A percentile compares a stretch with the other conserved stretches of the same genome.
Evolutionary conservation across 1,284 basidiomycete species (phyloP).

Genomic region (Mixia osmundae): DNA sequence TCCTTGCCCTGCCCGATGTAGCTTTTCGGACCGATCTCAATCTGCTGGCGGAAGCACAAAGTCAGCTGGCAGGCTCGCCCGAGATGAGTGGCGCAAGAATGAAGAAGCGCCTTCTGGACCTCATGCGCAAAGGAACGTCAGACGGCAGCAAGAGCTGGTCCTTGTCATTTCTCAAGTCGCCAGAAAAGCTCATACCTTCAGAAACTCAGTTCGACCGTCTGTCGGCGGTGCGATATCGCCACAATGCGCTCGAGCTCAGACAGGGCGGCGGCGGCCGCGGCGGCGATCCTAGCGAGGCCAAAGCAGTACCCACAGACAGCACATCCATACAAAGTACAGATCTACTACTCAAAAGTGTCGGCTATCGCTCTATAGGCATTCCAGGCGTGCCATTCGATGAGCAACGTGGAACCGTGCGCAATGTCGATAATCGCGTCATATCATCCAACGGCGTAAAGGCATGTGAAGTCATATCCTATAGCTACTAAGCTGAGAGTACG

Average conservation of each 20-base stretch:
- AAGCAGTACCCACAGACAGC: slow-evolving; percentile 28
- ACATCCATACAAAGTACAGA: slow-evolving; percentile 36
- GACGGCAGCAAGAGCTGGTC: slow-evolving; percentile 43
- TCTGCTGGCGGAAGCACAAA: slow-evolving; percentile 21
- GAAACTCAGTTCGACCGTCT: too few species aligned
- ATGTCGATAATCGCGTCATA: slow-evolving; percentile 25
- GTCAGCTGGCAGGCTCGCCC: slow-evolving; percentile 15
- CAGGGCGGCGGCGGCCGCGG: too few species aligned
- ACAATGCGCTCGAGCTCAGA: slow-evolving; percentile 13
- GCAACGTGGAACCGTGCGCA: slow-evolving; percentile 25
- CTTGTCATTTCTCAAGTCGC: slow-evolving; percentile 54
- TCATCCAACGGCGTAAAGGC: slow-evolving; percentile 7
- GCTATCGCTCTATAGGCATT: slow-evolving; percentile 38
- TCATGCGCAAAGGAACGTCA: slow-evolving; percentile 27
- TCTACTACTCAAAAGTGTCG: slow-evolving; percentile 66
- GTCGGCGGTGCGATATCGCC: too few species aligned
- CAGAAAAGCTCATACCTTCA: slow-evolving; percentile 29
- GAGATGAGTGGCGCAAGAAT: slow-evolving; percentile 21
- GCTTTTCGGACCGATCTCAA: slow-evolving; percentile 30
- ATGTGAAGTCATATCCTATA: slow-evolving; percentile 3
- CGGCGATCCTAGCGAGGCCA: slow-evolving; percentile 6
- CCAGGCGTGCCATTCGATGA: slow-evolving; percentile 24
- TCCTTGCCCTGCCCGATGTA: slow-evolving; percentile 51
- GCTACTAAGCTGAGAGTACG: slow-evolving; percentile 1
- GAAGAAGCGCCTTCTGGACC: slow-evolving; percentile 27